These are phyloP conservation scores for Austroboletus novae-zelandiae DNA, from an alignment of 1,284 basidiomycete genomes.

Conservation along the genomic window DNA sequence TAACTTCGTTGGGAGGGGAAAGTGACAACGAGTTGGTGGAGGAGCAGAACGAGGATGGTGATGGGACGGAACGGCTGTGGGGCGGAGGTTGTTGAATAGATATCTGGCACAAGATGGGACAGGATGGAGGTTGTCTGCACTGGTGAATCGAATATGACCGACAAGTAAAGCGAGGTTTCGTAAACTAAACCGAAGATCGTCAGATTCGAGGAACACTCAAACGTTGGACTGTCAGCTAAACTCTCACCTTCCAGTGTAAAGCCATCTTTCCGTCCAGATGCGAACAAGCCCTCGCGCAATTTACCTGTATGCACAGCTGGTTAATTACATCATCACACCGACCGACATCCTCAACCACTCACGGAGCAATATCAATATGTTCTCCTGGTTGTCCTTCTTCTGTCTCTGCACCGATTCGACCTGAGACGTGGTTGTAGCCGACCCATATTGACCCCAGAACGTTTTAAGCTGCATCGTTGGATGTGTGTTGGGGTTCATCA, in stretches of 20 bases:
- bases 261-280: conserved; percentile 51
- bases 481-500: conserved; percentile 1
- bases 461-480: conserved; percentile 41
- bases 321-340: neutral
- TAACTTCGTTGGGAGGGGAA: conserved; percentile 63
- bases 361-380: conserved; percentile 68
- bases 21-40: conserved; percentile 51
- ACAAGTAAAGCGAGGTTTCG: conserved; percentile 66
- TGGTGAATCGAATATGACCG: conserved; percentile 55
- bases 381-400: conserved; percentile 55
- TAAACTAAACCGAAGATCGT: conserved; percentile 45
- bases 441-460: conserved; percentile 34
- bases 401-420: conserved; percentile 37
- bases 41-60: conserved; percentile 45
- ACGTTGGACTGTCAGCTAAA: neutral
- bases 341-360: conserved; percentile 25
- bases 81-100: conserved; percentile 36
- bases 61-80: conserved; percentile 29
- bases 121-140: conserved; percentile 57
- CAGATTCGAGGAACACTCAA: neutral
- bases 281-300: conserved; percentile 63
- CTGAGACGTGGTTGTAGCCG: neutral
- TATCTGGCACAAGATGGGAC: conserved; percentile 50
- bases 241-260: conserved; percentile 63
- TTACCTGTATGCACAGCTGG: conserved; percentile 48